A percentile compares a stretch with the other conserved stretches of the same genome.
phyloP scores from a whole-genome alignment of 2,329 filamentous ascomycete genomes.

The Trichoderma oligosporum region DNA sequence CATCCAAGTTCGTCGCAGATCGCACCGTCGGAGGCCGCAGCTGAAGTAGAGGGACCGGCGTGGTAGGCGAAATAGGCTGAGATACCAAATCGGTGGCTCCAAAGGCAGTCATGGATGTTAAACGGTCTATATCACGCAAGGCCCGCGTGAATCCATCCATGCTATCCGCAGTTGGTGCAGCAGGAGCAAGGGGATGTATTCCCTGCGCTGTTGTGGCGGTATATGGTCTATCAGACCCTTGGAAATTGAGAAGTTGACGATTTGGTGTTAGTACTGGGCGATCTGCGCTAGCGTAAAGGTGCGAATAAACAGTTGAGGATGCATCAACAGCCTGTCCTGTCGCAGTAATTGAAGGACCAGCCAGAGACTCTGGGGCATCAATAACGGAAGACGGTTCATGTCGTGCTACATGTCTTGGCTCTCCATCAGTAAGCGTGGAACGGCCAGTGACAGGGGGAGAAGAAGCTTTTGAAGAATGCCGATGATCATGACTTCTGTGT shows the following conservation, averaged over 20 bases:
- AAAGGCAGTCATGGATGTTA: slow-evolving; percentile 75
- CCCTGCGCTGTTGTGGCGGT: slow-evolving; percentile 47
- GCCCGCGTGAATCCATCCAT: slow-evolving; percentile 74
- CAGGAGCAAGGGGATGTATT: slow-evolving; percentile 62
- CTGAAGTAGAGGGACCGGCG: slow-evolving; percentile 68
- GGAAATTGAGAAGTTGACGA: slow-evolving; percentile 50
- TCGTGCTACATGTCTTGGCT: slow-evolving; percentile 63
- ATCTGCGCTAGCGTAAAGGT: slow-evolving; percentile 21
- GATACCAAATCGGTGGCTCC: slow-evolving; percentile 68
- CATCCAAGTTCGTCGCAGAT: slow-evolving; percentile 47
- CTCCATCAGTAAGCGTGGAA: slow-evolving; percentile 50
- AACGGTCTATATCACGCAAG: slow-evolving; percentile 75
- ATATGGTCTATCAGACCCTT: slow-evolving; percentile 49
- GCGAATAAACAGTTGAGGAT: slow-evolving; percentile 21
- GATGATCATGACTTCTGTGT: slow-evolving; percentile 49
- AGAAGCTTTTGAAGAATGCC: slow-evolving; percentile 44
- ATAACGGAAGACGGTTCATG: slow-evolving; percentile 72
- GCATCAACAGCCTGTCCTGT: slow-evolving; percentile 27
- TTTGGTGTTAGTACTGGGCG: slow-evolving; percentile 24
- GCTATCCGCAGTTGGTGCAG: slow-evolving; percentile 63
- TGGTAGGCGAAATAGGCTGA: slow-evolving; percentile 90
- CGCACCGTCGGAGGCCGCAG: slow-evolving; percentile 51
- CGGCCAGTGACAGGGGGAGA: slow-evolving; percentile 54
- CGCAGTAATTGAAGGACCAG: slow-evolving; percentile 36
- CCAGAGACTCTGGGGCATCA: slow-evolving; percentile 44